Base-by-base conservation (phyloP, 768 basidiomycete genomes). In the Lactifluus piperatus region DNA sequence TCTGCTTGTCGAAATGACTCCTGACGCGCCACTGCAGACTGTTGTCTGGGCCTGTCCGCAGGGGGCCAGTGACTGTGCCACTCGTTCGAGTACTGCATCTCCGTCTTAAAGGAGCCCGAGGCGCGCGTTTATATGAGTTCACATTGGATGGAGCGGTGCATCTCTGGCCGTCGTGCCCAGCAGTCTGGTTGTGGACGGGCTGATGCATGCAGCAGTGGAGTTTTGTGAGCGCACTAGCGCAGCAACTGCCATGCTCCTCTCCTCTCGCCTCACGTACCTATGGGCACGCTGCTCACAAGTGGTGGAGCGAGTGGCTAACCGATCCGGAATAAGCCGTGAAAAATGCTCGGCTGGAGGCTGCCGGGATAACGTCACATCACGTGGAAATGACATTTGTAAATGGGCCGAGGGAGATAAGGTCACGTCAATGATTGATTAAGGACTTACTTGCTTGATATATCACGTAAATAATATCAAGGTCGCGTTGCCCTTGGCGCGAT, bases 21-120 rank as follows among this genome's bases (percentile, higher is more conserved):
- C 41, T 13, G 32, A 51, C 16, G 14, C 34, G n/a, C 48, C 26
- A 16, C 48, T 49, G 0, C 36, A 48, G 22, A 60, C 48, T 2
- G 34, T 60, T 10, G 24, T 56, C 32, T 51, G 54, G 52, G 26
- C 32, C 18, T 13, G 26, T 36, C 59, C 51, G 7, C n/a, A 58
- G 44, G 59, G 59, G 59, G 54, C 27, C n/a, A 60, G 6, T 60
- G 59, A 48, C 39, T 54, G 20, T 51, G 32, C 34, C 54, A 37
- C 10, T 8, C 32, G 7, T 60, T 60, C 34, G 47, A 54, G 16
- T 30, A 51, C 20, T 60, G 59, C 36, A 46, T 60, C 29, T 56
- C 48, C 27, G 47, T 60, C 27, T 8, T 56, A 43, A 60, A 54
- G 13, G 49, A 60, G 48, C 43, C 7, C 4, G 49, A 56, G 0